Base-by-base conservation (phyloP, 768 basidiomycete species). In the Sistotremastrum niveocremeum region DNA sequence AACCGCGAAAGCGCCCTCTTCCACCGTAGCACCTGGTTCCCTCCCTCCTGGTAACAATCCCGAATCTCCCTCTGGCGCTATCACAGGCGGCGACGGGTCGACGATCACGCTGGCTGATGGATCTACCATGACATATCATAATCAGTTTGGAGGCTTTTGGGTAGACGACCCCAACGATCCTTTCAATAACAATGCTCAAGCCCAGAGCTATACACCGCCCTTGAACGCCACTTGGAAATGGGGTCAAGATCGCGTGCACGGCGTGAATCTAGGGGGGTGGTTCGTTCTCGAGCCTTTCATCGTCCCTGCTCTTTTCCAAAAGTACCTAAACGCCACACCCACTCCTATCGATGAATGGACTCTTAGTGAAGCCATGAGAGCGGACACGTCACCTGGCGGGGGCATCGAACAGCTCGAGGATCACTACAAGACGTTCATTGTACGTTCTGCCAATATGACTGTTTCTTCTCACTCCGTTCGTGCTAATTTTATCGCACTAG, bases 401-500 rank as follows among this genome's bases (percentile, higher is more conserved):
- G 77, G 78, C 5, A 57, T 81, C n/a, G 63, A 67, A 47, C 77
- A 74, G 62, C 66, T 93, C 42, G 79, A 80, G 55, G 62, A 77
- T 37, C 87, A 91, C 62, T 91, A 90, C 58, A 66, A 72, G 48
- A 86, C 83, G 4, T 91, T 88, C 63, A 79, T 91, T 53, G 81
- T 85, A 57, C 58, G 81, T 67, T 34, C 11, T 34, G 45, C 31
- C 11, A 39, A 36, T 41, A 39, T 31, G 9, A 32, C 37, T 32
- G 30, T 43, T 39, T 6, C 12, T n/a, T 49, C 7, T 44, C 44
- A 20, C 10, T 29, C 46, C 49, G 8, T n/a, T 28, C 30, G 10
- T 35, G 30, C 30, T 33, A 33, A 39, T 35, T 47, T 34, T 43
- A 36, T 30, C 10, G 37, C 12, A 10, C 10, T 60, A 90, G 85